Evolutionary conservation across 345 rosid genomes (phyloP).

Genomic region (Lagerstroemia speciosa): DNA sequence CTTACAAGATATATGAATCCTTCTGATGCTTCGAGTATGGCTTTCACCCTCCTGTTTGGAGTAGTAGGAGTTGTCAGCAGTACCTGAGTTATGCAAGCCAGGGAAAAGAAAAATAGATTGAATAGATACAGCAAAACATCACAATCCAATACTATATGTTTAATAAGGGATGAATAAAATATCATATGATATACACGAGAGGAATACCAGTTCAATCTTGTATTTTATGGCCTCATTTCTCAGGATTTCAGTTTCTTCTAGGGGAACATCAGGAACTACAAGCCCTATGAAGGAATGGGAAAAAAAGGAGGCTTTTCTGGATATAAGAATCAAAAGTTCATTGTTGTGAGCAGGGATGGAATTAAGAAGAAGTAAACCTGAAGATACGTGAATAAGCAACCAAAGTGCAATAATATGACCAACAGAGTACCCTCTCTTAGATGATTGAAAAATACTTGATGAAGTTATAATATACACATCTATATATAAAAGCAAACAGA

Average conservation of each 20-base stretch:
- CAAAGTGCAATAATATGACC: neutral
- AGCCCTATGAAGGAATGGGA: constrained; percentile 38
- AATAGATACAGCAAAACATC: neutral
- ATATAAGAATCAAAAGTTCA: no score
- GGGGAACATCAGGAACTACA: constrained; percentile 93
- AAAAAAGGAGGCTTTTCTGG: neutral
- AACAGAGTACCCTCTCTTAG: neutral
- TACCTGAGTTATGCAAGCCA: constrained; percentile 41
- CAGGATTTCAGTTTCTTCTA: constrained; percentile 78
- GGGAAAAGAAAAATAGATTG: neutral
- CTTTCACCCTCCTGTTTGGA: constrained; percentile 57
- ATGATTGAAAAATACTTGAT: neutral
- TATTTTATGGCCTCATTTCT: constrained; percentile 64
- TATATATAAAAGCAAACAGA: neutral
- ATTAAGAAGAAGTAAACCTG: no score
- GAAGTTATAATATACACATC: no score
- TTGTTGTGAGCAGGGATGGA: neutral
- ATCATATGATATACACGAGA: neutral
- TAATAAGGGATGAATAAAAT: neutral
- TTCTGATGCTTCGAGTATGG: constrained; percentile 77
- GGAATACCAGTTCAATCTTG: constrained; percentile 60
- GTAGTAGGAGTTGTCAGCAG: constrained; percentile 84
- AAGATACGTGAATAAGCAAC: no score
- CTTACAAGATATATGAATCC: constrained; percentile 87
- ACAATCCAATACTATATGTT: neutral